phyloP scores from a whole-genome alignment of 208 protist genomes.

The Leishmania braziliensis region DNA sequence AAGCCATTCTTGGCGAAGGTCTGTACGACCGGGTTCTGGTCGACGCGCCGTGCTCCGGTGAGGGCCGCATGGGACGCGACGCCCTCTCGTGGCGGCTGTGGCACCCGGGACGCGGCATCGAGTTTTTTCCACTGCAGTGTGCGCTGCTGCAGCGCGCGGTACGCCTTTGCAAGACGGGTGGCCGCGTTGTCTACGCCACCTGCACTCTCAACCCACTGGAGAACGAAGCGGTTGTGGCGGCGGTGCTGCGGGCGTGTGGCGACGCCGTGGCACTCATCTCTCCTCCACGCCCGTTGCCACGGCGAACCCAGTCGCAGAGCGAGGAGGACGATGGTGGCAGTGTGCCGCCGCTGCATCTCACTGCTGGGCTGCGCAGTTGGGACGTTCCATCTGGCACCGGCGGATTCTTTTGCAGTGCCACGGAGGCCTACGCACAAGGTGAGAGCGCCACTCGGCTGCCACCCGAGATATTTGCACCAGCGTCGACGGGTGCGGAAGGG shows the following conservation, averaged over 20 bases:
- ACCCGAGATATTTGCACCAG: slow-evolving; percentile 45
- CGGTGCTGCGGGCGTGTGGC: slow-evolving; percentile 52
- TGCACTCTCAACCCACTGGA: slow-evolving; percentile 97
- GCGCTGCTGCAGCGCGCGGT: slow-evolving; percentile 75
- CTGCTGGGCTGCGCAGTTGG: slow-evolving; percentile 53
- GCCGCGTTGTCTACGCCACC: slow-evolving; percentile 94
- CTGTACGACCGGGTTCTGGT: slow-evolving; percentile 88
- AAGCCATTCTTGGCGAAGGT: background rate
- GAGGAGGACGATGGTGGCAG: background rate
- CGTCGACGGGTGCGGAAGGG: background rate
- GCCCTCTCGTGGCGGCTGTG: slow-evolving; percentile 84
- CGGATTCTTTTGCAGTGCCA: slow-evolving; percentile 47
- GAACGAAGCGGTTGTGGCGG: slow-evolving; percentile 94
- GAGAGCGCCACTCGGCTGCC: slow-evolving; percentile 19
- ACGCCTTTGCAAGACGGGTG: slow-evolving; percentile 62
- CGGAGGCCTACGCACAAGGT: slow-evolving; percentile 45
- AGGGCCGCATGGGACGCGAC: slow-evolving; percentile 88
- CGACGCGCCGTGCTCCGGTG: slow-evolving; percentile 95
- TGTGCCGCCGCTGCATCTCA: slow-evolving; percentile 28
- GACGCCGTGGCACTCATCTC: slow-evolving; percentile 51
- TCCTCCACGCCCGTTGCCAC: slow-evolving; percentile 22
- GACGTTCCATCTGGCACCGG: slow-evolving; percentile 63
- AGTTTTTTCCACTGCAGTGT: slow-evolving; percentile 75
- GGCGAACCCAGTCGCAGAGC: background rate
- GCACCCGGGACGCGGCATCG: slow-evolving; percentile 62